Evolutionary conservation across 352 stramenopile genomes (phyloP).

Genomic region (Globisporangium acanthophoron): DNA sequence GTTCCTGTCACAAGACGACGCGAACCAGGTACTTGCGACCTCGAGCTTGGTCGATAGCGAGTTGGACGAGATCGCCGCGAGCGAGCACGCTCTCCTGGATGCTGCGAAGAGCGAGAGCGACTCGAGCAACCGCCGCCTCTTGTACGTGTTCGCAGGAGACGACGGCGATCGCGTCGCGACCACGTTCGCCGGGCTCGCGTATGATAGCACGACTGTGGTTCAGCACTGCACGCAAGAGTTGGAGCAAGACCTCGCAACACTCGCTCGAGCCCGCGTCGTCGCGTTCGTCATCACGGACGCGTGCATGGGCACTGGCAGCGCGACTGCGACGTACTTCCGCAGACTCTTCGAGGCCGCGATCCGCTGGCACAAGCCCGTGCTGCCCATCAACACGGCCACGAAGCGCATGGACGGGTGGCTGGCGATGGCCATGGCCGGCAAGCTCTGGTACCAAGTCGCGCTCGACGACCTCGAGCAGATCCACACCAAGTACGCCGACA

Average conservation of each 20-base stretch:
- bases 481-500: conserved; percentile 28
- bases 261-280: conserved; percentile 20
- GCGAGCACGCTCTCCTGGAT: background rate
- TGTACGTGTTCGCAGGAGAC: conserved; percentile 2
- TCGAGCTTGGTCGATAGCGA: conserved; percentile 8
- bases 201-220: background rate
- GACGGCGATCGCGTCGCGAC: background rate
- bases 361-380: conserved; percentile 26
- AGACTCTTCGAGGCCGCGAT: conserved; percentile 32
- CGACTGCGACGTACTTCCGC: conserved; percentile 12
- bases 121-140: background rate
- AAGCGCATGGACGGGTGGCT: conserved; percentile 30
- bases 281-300: conserved; percentile 36
- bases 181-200: conserved; percentile 2
- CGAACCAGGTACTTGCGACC: background rate
- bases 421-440: conserved; percentile 37
- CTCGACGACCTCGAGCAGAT: conserved; percentile 24
- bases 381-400: conserved; percentile 37
- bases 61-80: conserved; percentile 1
- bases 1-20: conserved; percentile 14
- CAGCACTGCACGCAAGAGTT: conserved; percentile 14
- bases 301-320: conserved; percentile 5
- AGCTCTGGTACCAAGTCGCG: conserved; percentile 52
- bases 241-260: conserved; percentile 15
- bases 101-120: background rate